Base-by-base conservation (phyloP, 2,329 filamentous ascomycete species). In the Rosellinia necatrix region DNA sequence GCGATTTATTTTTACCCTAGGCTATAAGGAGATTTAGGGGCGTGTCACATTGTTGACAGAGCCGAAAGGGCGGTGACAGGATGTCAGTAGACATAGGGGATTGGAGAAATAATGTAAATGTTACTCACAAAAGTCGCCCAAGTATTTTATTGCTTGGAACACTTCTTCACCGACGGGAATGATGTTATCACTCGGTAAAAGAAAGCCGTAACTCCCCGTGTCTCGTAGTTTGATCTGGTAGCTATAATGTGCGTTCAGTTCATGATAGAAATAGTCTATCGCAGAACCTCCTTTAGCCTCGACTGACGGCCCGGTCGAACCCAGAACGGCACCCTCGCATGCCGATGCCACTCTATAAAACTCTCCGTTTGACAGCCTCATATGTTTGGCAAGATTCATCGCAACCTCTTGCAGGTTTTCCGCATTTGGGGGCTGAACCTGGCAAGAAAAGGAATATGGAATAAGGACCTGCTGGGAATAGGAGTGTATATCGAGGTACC, bases 391-490 rank as follows among this genome's bases (percentile, higher is more conserved):
- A 24, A 99, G 81, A 22, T 92, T 93, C 53, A 92, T 82, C 1
- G 88, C 94, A 15, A 97, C 81, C 72, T 99, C 94, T 72, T 96
- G 86, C 1, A 99, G 82, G 66, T 96, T 96, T 74, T 99, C 94
- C 13, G 94, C 78, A 32, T 92, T 92, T 0, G 93, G 92, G 10
- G 94, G 93, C 24, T 86, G 78, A 4, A 83, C 80, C 5, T 79
- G 76, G 77, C 94, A 99, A 10, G 90, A 90, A 74, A 91, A 96
- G 4, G 90, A 87, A 71, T 92, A 97, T 0, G 94, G 94, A 70
- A 94, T 97, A 7, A 97, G 80, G 19, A 99, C 88, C 73, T 97
- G 90, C 74, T 99, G 92, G 0, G 91, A 96, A 72, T 97, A 99
- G 1, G 91, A 93, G 74, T 99, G 94, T 22, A 97, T 80, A 71